Evolutionary conservation across 192 early-diverging fungal genomes (phyloP).

Genomic region (Coemansia asiatica): DNA sequence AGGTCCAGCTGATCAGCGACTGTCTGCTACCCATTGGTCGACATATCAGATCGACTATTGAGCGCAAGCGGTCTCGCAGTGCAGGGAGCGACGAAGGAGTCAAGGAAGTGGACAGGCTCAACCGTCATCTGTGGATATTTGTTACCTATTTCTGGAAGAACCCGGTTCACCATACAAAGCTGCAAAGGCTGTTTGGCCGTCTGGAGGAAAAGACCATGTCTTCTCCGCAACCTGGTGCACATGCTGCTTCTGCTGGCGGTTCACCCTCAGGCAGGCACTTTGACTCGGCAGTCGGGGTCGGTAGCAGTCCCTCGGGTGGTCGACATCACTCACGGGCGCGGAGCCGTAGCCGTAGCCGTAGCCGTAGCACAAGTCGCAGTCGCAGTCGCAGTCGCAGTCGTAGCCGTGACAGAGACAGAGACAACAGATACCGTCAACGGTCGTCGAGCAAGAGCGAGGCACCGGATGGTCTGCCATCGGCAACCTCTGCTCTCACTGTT

Average conservation of each 20-base stretch:
- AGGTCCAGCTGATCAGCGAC: constrained; percentile 59
- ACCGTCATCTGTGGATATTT: constrained; percentile 70
- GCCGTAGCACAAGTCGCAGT: constrained; percentile 27
- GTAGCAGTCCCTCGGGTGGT: constrained; percentile 10
- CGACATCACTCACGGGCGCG: constrained; percentile 14
- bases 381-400: constrained; percentile 21
- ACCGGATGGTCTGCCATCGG: constrained; percentile 14
- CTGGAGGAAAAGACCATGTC: constrained; percentile 44
- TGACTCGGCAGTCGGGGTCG: constrained; percentile 3
- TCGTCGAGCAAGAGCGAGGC: constrained; percentile 28
- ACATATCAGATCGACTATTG: constrained; percentile 51
- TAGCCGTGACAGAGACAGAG: constrained; percentile 15
- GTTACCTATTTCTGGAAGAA: constrained; percentile 68
- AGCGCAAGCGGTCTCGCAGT: constrained; percentile 43
- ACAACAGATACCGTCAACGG: constrained; percentile 13
- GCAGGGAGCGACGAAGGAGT: constrained; percentile 22
- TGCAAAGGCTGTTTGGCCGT: constrained; percentile 60
- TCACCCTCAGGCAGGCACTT: constrained; percentile 14
- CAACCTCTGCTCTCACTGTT: not conserved
- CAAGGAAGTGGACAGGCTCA: constrained; percentile 38
- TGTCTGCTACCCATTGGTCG: constrained; percentile 58
- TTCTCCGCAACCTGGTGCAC: constrained; percentile 9
- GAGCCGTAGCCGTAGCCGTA: constrained; percentile 20
- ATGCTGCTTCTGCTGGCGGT: not conserved
- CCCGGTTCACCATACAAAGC: constrained; percentile 56